Conservation (phyloP, 2,329 filamentous ascomycete species). For the Alternaria dauci region DNA sequence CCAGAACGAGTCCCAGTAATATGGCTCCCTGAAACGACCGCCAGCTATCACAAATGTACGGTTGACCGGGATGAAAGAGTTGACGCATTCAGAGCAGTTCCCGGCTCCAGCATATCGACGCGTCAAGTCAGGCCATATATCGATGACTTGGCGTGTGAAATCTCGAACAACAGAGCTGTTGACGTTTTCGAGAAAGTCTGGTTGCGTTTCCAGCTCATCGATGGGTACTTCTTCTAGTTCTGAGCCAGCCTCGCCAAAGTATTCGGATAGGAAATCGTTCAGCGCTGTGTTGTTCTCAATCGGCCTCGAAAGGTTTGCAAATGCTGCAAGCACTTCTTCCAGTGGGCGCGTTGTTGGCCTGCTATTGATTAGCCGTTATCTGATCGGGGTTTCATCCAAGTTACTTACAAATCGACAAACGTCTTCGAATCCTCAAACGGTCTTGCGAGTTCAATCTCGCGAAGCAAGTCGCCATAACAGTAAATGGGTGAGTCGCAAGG, state of each 20-base stretch:
- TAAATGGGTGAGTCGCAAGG: conserved; percentile 74
- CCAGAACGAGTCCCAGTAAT: conserved; percentile 78
- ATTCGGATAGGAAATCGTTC: conserved; percentile 66
- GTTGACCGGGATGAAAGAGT: conserved; percentile 72
- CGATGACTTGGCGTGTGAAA: conserved; percentile 70
- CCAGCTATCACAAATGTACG: conserved; percentile 75
- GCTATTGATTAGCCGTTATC: conserved; percentile 13
- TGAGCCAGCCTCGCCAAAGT: conserved; percentile 70
- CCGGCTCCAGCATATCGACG: conserved; percentile 61
- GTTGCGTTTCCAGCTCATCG: conserved; percentile 63
- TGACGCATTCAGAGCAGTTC: conserved; percentile 66
- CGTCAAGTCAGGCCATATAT: conserved; percentile 74
- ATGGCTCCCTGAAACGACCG: conserved; percentile 74
- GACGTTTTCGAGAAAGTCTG: conserved; percentile 65
- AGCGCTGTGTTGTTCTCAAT: conserved; percentile 70
- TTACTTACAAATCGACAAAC: conserved; percentile 65
- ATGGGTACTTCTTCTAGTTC: conserved; percentile 66
- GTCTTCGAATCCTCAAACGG: conserved; percentile 75
- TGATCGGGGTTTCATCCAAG: not conserved
- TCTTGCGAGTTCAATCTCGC: conserved; percentile 68
- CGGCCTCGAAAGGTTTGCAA: conserved; percentile 66
- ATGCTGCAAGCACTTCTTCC: conserved; percentile 68
- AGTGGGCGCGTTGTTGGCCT: conserved; percentile 69
- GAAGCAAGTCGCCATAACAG: conserved; percentile 70
- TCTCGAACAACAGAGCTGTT: conserved; percentile 66